Base-by-base conservation (phyloP, 805 yeast species). In the Metschnikowia chrysomelidarum region DNA sequence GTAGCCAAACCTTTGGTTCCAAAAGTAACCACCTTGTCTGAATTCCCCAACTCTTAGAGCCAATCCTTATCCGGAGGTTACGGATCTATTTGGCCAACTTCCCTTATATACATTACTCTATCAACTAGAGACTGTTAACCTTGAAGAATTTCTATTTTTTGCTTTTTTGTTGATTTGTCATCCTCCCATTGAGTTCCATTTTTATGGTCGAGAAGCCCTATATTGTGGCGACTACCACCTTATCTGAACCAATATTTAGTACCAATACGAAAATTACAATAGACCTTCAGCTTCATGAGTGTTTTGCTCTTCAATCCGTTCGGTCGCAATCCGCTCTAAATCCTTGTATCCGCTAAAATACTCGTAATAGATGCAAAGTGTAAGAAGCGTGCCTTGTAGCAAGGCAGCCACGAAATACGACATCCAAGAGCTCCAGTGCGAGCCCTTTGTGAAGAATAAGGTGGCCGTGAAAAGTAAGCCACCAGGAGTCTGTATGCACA, bases 401-500 rank as follows among this genome's bases (percentile, higher is more conserved):
- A 60, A 42, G 0, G 91, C 89, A 0, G 94, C 88, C 1, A 80
- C 71, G 28, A 84, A 68, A 50, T 80, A 83, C 7, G 94, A 87
- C 24, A 86, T 53, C 94, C 95, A 87, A 9, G 88, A 77, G 47
- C 91, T 81, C 95, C 95, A 87, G 43, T 76, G 76, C 1, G 91
- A 76, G 6, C 87, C 93, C 27, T 83, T 82, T 30, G 88, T 76
- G 40, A 75, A 56, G 36, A 76, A 82, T 34, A 87, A 63, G 1
- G 85, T 76, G n/a, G 76, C 69, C 2, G 93, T 75, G 84, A 91
- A 87, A 2, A 86, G 38, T 44, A 74, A 82, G 12, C 95, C 95
- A 11, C 96, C 96, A 0, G 96, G 96, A 13, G 94, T 85, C 56
- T 87, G 96, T 44, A 87, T 72, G 27, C 79, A 62, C 91, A 87